Percentiles rank a stretch among this genome's conserved stretches.
phyloP scores from a whole-genome alignment of 805 yeast genomes.

The Clavispora phyllophila region DNA sequence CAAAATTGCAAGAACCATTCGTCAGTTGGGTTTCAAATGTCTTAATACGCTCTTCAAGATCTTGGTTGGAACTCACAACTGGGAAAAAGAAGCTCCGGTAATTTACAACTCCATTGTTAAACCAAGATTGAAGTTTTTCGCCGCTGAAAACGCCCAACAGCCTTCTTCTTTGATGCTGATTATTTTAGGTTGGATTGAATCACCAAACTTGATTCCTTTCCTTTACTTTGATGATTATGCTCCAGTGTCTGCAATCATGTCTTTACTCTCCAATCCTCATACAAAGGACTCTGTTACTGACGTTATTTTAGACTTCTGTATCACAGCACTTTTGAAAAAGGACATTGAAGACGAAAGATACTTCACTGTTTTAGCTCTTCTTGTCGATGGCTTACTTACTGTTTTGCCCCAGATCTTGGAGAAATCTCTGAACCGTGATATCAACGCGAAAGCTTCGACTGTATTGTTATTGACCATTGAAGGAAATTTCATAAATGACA shows the following conservation, averaged over 20 bases:
- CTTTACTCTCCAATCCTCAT: slow-evolving; percentile 46
- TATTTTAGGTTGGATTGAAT: slow-evolving; percentile 50
- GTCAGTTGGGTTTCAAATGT: slow-evolving; percentile 66
- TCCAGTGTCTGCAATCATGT: slow-evolving; percentile 52
- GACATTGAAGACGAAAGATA: slow-evolving; percentile 35
- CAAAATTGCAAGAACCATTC: slow-evolving; percentile 51
- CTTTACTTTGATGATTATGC: slow-evolving; percentile 51
- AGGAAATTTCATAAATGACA: slow-evolving; percentile 53
- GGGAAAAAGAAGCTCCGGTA: slow-evolving; percentile 45
- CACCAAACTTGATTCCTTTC: slow-evolving; percentile 42
- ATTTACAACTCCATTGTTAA: slow-evolving; percentile 52
- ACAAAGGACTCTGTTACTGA: slow-evolving; percentile 65
- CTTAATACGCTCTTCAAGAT: slow-evolving; percentile 51
- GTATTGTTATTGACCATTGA: slow-evolving; percentile 50
- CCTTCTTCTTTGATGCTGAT: slow-evolving; percentile 72
- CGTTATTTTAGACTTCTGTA: slow-evolving; percentile 51
- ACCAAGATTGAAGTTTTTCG: slow-evolving; percentile 66
- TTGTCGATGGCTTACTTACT: slow-evolving; percentile 53
- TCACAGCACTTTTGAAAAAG: slow-evolving; percentile 40
- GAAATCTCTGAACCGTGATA: slow-evolving; percentile 36
- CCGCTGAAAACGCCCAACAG: slow-evolving; percentile 74
- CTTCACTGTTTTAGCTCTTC: slow-evolving; percentile 45
- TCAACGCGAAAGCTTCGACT: slow-evolving; percentile 49
- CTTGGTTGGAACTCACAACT: slow-evolving; percentile 47
- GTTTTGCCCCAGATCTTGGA: slow-evolving; percentile 48